Evolutionary conservation across 345 rosid species (phyloP).

Genomic region (Angophora floribunda): DNA sequence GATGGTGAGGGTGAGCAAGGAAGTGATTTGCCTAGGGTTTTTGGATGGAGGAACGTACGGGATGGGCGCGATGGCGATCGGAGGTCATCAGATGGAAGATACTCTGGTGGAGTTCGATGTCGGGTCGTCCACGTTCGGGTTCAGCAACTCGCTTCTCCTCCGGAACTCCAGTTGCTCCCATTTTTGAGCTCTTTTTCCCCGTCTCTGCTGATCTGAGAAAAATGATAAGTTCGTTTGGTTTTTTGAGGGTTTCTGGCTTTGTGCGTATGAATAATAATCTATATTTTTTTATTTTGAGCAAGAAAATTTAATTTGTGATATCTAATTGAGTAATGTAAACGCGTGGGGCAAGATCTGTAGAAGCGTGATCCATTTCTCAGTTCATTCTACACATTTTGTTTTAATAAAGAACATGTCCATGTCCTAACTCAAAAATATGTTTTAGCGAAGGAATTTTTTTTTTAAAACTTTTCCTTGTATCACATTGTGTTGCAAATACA

Average conservation of each 20-base stretch:
- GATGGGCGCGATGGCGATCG: constrained; percentile 19
- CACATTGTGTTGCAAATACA: not conserved
- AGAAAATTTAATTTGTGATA: not conserved
- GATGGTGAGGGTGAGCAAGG: constrained; percentile 14
- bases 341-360: not conserved
- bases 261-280: not conserved
- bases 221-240: not conserved
- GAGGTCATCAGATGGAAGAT: constrained; percentile 30
- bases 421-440: too few relatives aligned
- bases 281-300: not conserved
- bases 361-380: not conserved
- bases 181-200: not conserved
- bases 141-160: constrained; percentile 19
- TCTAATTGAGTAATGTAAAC: not conserved
- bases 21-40: constrained; percentile 17
- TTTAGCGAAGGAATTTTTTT: too few relatives aligned
- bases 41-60: constrained; percentile 18
- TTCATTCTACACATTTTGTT: not conserved
- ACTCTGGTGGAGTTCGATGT: constrained; percentile 28
- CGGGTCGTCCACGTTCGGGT: constrained; percentile 15
- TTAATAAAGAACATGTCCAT: too few relatives aligned
- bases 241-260: not conserved
- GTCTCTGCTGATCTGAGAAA: not conserved
- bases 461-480: too few relatives aligned
- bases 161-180: constrained; percentile 17